Base-by-base conservation (phyloP, 2,329 filamentous ascomycete species). In the Neodidymelliopsis sp. region DNA sequence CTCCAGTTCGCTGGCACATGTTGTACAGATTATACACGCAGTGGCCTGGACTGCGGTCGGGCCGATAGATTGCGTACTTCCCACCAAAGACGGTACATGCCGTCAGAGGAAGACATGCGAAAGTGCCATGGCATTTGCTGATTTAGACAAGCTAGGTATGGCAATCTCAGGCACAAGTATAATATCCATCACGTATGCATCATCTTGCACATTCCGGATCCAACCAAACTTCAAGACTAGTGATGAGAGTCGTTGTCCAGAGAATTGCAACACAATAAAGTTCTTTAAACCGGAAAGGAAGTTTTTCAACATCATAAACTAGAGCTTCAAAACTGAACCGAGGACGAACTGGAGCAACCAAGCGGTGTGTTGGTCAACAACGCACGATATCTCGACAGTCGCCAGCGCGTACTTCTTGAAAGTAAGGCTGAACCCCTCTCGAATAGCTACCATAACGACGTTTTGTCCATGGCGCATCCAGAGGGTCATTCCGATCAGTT, bases 401-500 rank as follows among this genome's bases (percentile, higher is more conserved):
- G 15, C 15, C 40, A 30, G 30, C 13, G 11, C 25, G n/a, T 15
- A 35, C 18, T 24, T 22, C 20, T 25, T 35, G 23, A 35, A n/a
- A 7, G n/a, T 6, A 13, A n/a, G n/a, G n/a, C n/a, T n/a, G n/a
- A n/a, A n/a, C n/a, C n/a, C n/a, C n/a, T n/a, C n/a, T n/a, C 30
- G 11, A 28, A 18, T 20, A 36, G 15, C 30, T 6, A 27, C 12
- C 35, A 4, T 25, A 8, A 12, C 13, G 15, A 2, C 29, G 9
- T n/a, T 11, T 18, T 7, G 10, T 34, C 40, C 6, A 44, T 28
- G 35, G 35, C 29, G 7, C 35, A 44, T 28, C 40, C 40, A 2
- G 47, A 50, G 3, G 40, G 47, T 8, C 40, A 45, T 20, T 40
- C 27, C 29, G 40, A 45, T 20, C 29, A 50, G 7, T 45, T 45